phyloP scores from a whole-genome alignment of 441 rosid genomes.

The Gossypium lobatum region DNA sequence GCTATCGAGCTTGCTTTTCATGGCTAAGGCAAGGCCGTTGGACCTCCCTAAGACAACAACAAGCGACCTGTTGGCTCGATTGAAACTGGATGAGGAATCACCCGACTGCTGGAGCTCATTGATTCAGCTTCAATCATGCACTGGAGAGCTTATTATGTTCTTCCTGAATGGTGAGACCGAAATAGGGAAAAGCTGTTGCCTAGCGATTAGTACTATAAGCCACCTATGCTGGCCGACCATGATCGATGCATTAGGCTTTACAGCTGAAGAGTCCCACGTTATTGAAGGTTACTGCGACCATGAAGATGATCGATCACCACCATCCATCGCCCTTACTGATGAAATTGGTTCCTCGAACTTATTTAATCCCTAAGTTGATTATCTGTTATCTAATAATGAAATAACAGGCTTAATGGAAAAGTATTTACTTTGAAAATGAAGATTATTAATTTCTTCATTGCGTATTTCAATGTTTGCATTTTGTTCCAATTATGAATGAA shows the following conservation, averaged over 20 bases:
- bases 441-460: neutral
- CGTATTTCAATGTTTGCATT: neutral
- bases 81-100: constrained; percentile 45
- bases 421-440: neutral
- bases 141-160: constrained; percentile 46
- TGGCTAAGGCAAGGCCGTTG: neutral
- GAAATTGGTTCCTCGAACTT: neutral
- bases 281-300: constrained; percentile 55
- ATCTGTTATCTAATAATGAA: neutral
- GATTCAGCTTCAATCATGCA: constrained; percentile 50
- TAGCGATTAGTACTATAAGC: constrained; percentile 39
- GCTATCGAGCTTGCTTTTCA: neutral
- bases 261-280: constrained; percentile 44
- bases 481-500: neutral
- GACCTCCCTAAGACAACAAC: neutral
- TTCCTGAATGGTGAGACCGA: constrained; percentile 58
- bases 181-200: constrained; percentile 45
- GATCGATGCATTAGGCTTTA: constrained; percentile 46
- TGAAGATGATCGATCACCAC: neutral
- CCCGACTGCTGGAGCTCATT: constrained; percentile 54
- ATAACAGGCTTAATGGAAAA: neutral
- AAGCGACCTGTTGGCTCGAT: constrained; percentile 27
- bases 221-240: constrained; percentile 55
- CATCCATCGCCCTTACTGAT: neutral
- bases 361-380: neutral